Evolutionary conservation across 305 asterid species (phyloP), one percentile per base, ranked within the genome.

Genomic region (Ajuga reptans): DNA sequence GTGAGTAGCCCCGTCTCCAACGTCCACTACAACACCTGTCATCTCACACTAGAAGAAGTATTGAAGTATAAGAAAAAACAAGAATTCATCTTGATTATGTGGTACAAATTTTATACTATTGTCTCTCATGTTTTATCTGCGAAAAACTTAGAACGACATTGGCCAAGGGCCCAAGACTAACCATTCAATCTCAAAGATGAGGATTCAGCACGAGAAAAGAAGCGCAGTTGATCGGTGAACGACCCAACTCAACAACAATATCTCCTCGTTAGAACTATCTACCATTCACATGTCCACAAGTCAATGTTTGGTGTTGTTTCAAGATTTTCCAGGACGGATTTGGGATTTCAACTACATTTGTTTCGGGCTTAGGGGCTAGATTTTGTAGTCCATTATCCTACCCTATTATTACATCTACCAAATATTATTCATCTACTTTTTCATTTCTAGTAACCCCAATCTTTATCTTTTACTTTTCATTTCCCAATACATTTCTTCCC

Each of bases 1-100:
- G 69, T 93, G 99, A 53, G 96, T 86, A 79, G 96, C 99, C 53
- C 99, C 99, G 82, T 93, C 99, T 69, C 99, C 97, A 73, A 85
- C 84, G 77, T 93, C 99, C 73, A 93, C 90, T 47, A 93, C 96
- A 70, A 93, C 96, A 53, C 97, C 98, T 75, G 98, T 93, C 99
- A 93, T 93, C 89, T 93, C 97, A 86, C 99, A 89, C 99, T 93
- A 83, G 65, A 56, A 70, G 56, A 67, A 72, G 74, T 53, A 68
- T 53, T 73, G 64, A 63, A 69, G 63, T 53, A 72, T 75, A 78
- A 72, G 79, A 70, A 71, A 78, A 46, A 53, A 21, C 59, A 61
- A 74, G 45, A 62, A 10, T 9, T 71, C 15, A 69, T 9, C 63
- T 71, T 43, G 57, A 53, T 51, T 52, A 29, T 37, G 69, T 51